Percentiles rank a stretch among this genome's conserved stretches.
Evolutionary conservation across 202 grass and related monocot species (phyloP).

Genomic region (Digitaria exilis): DNA sequence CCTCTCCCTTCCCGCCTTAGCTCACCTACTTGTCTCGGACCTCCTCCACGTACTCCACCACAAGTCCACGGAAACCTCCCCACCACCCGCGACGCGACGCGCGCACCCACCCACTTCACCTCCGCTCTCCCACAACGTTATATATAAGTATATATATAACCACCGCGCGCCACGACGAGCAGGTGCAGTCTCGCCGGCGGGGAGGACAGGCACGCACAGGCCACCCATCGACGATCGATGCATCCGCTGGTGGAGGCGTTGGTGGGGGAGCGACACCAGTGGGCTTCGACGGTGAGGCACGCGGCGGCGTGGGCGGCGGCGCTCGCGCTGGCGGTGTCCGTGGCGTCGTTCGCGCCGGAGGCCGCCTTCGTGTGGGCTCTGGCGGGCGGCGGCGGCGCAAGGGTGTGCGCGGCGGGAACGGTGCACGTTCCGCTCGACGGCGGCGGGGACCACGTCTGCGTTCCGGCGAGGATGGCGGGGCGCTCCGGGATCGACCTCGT

Average conservation of each 20-base stretch:
- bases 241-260: constrained; percentile 46
- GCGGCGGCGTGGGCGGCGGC: constrained; percentile 62
- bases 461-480: constrained; percentile 57
- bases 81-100: background rate
- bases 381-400: background rate
- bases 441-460: constrained; percentile 57
- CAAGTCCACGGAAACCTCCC: constrained; percentile 7
- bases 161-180: background rate
- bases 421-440: constrained; percentile 66
- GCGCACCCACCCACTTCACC: constrained; percentile 28
- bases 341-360: constrained; percentile 74
- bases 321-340: constrained; percentile 63
- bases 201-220: rapidly evolving
- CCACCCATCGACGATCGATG: constrained; percentile 22
- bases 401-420: constrained; percentile 23
- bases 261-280: constrained; percentile 20
- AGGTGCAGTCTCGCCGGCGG: background rate
- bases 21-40: constrained; percentile 16
- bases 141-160: too few species aligned
- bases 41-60: background rate
- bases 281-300: constrained; percentile 43
- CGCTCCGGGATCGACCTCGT: constrained; percentile 57
- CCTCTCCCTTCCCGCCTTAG: constrained; percentile 36
- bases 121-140: background rate
- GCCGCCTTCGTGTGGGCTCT: constrained; percentile 79